Evolutionary conservation across 768 basidiomycete species (phyloP).

Genomic region (Rhizopogon roseolus): DNA sequence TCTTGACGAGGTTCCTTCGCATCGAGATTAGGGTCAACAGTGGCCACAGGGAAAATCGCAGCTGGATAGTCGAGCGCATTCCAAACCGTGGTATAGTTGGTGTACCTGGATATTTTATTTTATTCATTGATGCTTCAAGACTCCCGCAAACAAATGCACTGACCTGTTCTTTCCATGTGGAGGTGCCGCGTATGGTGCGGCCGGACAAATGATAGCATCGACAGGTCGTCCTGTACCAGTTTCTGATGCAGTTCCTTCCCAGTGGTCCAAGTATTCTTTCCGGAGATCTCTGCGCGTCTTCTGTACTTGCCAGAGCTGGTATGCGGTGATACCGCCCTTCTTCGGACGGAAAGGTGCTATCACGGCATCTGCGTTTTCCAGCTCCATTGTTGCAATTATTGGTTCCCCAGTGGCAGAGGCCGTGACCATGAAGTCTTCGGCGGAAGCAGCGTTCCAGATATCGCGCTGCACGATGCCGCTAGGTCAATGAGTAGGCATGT

Average conservation of each 20-base stretch:
- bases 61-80: constrained; percentile 66
- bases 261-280: constrained; percentile 54
- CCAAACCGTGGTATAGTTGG: constrained; percentile 58
- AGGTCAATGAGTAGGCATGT: not conserved
- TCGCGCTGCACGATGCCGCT: constrained; percentile 19
- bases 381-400: constrained; percentile 42
- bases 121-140: constrained; percentile 3
- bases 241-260: constrained; percentile 44
- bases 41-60: constrained; percentile 59
- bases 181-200: constrained; percentile 53
- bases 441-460: constrained; percentile 44
- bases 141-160: constrained; percentile 11
- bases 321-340: constrained; percentile 38
- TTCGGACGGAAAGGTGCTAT: constrained; percentile 22
- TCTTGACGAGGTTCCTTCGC: constrained; percentile 34
- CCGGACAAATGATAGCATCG: constrained; percentile 70
- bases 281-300: constrained; percentile 42
- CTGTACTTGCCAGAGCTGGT: constrained; percentile 66
- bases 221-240: constrained; percentile 72
- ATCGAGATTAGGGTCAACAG: constrained; percentile 53
- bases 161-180: constrained; percentile 60
- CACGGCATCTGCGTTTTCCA: constrained; percentile 19
- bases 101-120: constrained; percentile 31
- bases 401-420: constrained; percentile 49
- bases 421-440: constrained; percentile 39